A percentile compares a stretch with the other conserved stretches of the same genome.
Conservation (phyloP, 1,284 basidiomycete species). For the Sanghuangporus sanghuang region DNA sequence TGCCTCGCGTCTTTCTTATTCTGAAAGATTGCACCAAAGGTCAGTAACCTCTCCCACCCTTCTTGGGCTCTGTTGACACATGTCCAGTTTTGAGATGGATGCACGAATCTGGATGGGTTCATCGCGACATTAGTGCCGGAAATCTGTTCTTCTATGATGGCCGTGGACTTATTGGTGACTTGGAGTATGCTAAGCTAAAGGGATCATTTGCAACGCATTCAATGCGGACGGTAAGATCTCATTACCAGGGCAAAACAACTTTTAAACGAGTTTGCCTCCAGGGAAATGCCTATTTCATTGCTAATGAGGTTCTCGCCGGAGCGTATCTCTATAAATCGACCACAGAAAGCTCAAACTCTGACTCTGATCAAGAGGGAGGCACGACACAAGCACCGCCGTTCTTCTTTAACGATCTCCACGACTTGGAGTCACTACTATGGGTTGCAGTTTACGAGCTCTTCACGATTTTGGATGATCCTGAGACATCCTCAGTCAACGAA, state of each 20-base stretch:
- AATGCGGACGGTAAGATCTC: neutral
- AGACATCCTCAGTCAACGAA: neutral
- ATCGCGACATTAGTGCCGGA: conserved; percentile 2
- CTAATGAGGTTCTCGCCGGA: neutral
- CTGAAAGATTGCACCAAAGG: neutral
- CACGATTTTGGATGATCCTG: neutral
- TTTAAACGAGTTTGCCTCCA: neutral
- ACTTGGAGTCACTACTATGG: conserved; percentile 6
- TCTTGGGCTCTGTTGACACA: neutral
- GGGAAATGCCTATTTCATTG: conserved; percentile 6
- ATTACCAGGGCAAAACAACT: neutral
- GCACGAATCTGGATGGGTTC: neutral
- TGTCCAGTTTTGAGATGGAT: neutral
- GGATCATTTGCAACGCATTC: neutral
- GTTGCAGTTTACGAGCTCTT: neutral
- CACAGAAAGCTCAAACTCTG: neutral
- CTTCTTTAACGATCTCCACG: neutral
- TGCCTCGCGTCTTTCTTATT: neutral
- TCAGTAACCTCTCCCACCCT: neutral
- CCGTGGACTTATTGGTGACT: neutral
- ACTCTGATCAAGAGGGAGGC: neutral
- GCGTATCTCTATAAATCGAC: neutral
- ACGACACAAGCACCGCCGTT: neutral
- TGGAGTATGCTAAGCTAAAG: conserved; percentile 1
- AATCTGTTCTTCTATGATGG: neutral